Evolutionary conservation across 495 filamentous ascomycete genomes (phyloP).

Genomic region (Neurospora sp.): DNA sequence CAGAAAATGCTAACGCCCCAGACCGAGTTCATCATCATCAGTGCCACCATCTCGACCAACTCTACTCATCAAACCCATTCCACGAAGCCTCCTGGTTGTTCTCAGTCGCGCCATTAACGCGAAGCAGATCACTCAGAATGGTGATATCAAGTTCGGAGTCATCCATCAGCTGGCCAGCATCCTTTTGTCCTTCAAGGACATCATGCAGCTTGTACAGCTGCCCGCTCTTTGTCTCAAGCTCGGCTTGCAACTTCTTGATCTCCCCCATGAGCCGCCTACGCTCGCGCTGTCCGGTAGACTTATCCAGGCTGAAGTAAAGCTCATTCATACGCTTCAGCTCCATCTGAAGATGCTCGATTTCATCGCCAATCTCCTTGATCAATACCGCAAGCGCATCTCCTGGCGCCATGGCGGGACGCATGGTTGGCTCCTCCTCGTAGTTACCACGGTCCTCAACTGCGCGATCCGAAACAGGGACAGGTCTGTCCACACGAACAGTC

Average conservation of each 20-base stretch:
- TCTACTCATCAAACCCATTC: slow-evolving; percentile 29
- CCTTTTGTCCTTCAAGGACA: slow-evolving; percentile 74
- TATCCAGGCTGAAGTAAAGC: slow-evolving; percentile 58
- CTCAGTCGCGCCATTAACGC: slow-evolving; percentile 6
- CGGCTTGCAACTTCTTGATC: slow-evolving; percentile 52
- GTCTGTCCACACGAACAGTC: slow-evolving; percentile 53
- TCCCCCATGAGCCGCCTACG: slow-evolving; percentile 54
- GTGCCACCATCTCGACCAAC: not conserved
- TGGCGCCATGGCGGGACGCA: slow-evolving; percentile 67
- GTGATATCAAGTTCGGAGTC: slow-evolving; percentile 60
- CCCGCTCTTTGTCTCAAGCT: slow-evolving; percentile 70
- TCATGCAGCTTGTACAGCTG: slow-evolving; percentile 86
- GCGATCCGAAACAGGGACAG: slow-evolving; percentile 62
- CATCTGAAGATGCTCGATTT: slow-evolving; percentile 70
- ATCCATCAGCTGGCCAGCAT: slow-evolving; percentile 52
- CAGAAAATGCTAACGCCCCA: not conserved
- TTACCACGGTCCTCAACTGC: slow-evolving; percentile 26
- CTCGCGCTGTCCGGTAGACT: slow-evolving; percentile 52
- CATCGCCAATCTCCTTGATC: slow-evolving; percentile 71
- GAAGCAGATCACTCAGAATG: slow-evolving; percentile 26
- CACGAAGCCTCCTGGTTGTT: slow-evolving; percentile 13
- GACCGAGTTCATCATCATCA: not conserved
- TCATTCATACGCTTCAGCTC: slow-evolving; percentile 48
- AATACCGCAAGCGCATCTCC: slow-evolving; percentile 68
- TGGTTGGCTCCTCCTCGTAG: slow-evolving; percentile 60